Evolutionary conservation across 164 flowering plant species (phyloP).

Genomic region (Aristolochia fimbriata): DNA sequence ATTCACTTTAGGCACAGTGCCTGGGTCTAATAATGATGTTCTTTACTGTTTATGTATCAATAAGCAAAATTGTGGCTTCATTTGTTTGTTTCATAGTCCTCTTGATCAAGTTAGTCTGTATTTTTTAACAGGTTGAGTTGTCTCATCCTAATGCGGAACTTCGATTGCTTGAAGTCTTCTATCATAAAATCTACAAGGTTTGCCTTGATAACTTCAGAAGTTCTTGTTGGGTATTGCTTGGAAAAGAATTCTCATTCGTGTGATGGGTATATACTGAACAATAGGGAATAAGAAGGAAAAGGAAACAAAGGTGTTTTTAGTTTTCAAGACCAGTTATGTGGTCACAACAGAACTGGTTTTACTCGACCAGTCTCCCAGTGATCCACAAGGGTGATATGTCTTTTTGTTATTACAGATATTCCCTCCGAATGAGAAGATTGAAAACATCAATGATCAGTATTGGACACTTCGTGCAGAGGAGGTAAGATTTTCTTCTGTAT

Average conservation of each 20-base stretch:
- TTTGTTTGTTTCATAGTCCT: background rate
- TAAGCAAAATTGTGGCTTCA: too few relatives aligned
- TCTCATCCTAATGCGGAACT: slow-evolving; percentile 90
- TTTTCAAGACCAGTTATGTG: too few relatives aligned
- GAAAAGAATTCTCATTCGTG: too few relatives aligned
- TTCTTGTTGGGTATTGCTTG: too few relatives aligned
- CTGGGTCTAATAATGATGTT: too few relatives aligned
- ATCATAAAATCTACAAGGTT: slow-evolving; percentile 98
- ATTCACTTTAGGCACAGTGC: too few relatives aligned
- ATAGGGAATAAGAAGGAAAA: too few relatives aligned
- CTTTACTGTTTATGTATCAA: too few relatives aligned
- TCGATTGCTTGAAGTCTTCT: slow-evolving; percentile 88
- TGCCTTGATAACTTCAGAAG: background rate
- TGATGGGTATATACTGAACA: too few relatives aligned
- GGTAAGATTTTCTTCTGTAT: slow-evolving; percentile 26
- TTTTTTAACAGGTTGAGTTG: slow-evolving; percentile 68
- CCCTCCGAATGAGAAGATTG: slow-evolving; percentile 63
- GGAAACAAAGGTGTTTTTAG: too few relatives aligned
- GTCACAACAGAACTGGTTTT: too few relatives aligned
- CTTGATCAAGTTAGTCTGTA: background rate
- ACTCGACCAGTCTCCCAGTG: background rate
- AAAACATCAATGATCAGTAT: slow-evolving; percentile 79
- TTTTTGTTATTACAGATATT: slow-evolving; percentile 44
- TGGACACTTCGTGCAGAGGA: slow-evolving; percentile 89
- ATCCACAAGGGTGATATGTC: background rate